These are phyloP conservation scores for Scheffersomyces coipomensis DNA, from an alignment of 805 yeast genomes.

Conservation along the genomic window DNA sequence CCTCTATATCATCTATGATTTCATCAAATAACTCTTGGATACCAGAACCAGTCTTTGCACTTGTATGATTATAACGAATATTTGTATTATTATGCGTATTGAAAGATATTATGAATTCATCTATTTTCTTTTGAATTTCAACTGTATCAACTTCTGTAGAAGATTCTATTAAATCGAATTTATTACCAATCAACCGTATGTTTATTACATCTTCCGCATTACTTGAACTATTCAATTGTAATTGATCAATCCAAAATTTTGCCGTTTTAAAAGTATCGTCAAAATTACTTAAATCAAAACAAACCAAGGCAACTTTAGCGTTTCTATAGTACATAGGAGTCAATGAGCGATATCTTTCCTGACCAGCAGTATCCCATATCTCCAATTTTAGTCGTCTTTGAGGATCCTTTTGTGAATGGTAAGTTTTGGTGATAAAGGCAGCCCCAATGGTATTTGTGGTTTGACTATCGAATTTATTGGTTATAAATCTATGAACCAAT, in stretches of 20 bases:
- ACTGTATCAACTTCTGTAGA: neutral
- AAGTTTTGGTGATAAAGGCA: slow-evolving; percentile 82
- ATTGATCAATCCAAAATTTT: slow-evolving; percentile 86
- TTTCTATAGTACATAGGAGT: slow-evolving; percentile 48
- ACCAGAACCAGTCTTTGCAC: slow-evolving; percentile 73
- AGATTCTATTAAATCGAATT: slow-evolving; percentile 57
- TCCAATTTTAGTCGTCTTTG: slow-evolving; percentile 56
- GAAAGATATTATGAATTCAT: slow-evolving; percentile 13
- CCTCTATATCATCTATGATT: slow-evolving; percentile 28
- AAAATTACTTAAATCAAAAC: slow-evolving; percentile 70
- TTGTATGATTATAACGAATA: slow-evolving; percentile 40
- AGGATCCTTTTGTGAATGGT: slow-evolving; percentile 21
- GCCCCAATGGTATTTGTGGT: slow-evolving; percentile 98
- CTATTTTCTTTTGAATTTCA: slow-evolving; percentile 9
- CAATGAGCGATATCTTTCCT: slow-evolving; percentile 42
- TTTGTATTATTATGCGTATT: slow-evolving; percentile 13
- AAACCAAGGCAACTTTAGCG: slow-evolving; percentile 67
- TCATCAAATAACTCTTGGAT: slow-evolving; percentile 39
- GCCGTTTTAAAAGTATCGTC: slow-evolving; percentile 61
- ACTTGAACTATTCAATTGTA: slow-evolving; percentile 29
- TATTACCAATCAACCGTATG: slow-evolving; percentile 74
- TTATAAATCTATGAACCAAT: slow-evolving; percentile 75
- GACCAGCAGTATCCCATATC: slow-evolving; percentile 97
- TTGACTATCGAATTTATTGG: slow-evolving; percentile 68
- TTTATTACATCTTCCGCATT: slow-evolving; percentile 15